Evolutionary conservation across 306 rosid genomes (phyloP), one percentile per base, ranked within the genome.

Genomic region (Pyrus betulifolia): DNA sequence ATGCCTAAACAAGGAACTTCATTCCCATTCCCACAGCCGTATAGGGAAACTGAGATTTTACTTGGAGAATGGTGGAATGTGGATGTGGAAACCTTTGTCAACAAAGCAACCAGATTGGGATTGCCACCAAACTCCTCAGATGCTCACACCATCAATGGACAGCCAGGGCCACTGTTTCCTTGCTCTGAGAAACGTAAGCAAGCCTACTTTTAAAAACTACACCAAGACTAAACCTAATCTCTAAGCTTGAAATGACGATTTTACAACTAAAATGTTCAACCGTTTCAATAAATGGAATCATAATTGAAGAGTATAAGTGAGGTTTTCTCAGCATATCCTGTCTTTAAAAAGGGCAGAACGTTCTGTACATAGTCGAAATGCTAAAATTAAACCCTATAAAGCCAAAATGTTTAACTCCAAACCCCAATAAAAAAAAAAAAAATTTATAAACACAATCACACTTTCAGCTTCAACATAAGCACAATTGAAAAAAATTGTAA

Each of bases 101-200:
- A 85, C 58, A 89, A 87, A 85, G 98, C 96, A 59, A 85, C 72
- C 62, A 44, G 27, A 55, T 86, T 87, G 91, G 98, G 94, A 2
- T 77, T 93, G 79, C 93, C 94, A 12, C 98, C 96, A 65, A 90
- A 93, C 64, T 86, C 90, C 86, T 93, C 96, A 3, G 98, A 93
- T 84, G 98, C 93, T 4, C 98, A 93, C 86, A 89, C 96, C 6
- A 93, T 93, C 76, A 93, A 90, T n/a, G 96, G 98, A 7, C 90
- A 93, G 83, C 94, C 98, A 17, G 98, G 98, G 78, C 93, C 98
- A 21, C 87, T 93, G 71, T 93, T 93, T 83, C 96, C 97, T 57
- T 90, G 97, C 81, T 84, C 94, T 0, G 91, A 93, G 85, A 93
- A 90, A 84, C 89, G 97, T 93, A 86, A 90, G 84, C 28, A 35